phyloP scores from a whole-genome alignment of 2,329 filamentous ascomycete genomes.

The Xylariaceae sp. region DNA sequence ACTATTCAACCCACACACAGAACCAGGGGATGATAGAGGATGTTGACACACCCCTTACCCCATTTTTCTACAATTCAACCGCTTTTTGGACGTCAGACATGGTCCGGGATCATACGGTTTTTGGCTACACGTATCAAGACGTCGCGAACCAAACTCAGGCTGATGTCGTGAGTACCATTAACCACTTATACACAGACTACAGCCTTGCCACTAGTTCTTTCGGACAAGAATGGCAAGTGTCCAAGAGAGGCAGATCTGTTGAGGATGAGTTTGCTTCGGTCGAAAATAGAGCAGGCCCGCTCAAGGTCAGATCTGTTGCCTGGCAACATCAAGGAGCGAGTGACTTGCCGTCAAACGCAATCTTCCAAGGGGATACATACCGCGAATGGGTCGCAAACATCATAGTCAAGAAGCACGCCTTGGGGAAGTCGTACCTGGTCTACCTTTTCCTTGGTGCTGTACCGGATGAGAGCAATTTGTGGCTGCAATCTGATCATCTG shows the following conservation, averaged over 20 bases:
- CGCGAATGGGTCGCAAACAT: constrained; percentile 68
- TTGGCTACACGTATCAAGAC: constrained; percentile 75
- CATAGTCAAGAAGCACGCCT: constrained; percentile 54
- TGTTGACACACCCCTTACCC: constrained; percentile 56
- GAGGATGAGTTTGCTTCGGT: constrained; percentile 1
- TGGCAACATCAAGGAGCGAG: constrained; percentile 22
- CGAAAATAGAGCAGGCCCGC: neutral
- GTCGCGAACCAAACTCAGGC: constrained; percentile 42
- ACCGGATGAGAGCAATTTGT: constrained; percentile 41
- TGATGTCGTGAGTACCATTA: constrained; percentile 51
- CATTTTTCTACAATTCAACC: constrained; percentile 60
- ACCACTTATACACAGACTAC: constrained; percentile 55
- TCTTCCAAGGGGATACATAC: constrained; percentile 42
- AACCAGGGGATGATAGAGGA: constrained; percentile 51
- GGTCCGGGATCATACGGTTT: constrained; percentile 54
- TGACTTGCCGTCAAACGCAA: constrained; percentile 26
- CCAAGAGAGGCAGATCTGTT: too few species aligned
- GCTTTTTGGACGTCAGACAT: constrained; percentile 66
- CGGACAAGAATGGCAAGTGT: constrained; percentile 1
- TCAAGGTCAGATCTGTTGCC: constrained; percentile 13
- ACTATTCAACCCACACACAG: constrained; percentile 59
- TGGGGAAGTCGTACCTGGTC: constrained; percentile 60
- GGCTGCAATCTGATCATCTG: constrained; percentile 52
- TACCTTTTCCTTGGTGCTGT: constrained; percentile 64
- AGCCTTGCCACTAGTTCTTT: constrained; percentile 34